Evolutionary conservation across 768 basidiomycete species (phyloP), one percentile per base, ranked within the genome.

Genomic region (Sporobolomyces phaffii): DNA sequence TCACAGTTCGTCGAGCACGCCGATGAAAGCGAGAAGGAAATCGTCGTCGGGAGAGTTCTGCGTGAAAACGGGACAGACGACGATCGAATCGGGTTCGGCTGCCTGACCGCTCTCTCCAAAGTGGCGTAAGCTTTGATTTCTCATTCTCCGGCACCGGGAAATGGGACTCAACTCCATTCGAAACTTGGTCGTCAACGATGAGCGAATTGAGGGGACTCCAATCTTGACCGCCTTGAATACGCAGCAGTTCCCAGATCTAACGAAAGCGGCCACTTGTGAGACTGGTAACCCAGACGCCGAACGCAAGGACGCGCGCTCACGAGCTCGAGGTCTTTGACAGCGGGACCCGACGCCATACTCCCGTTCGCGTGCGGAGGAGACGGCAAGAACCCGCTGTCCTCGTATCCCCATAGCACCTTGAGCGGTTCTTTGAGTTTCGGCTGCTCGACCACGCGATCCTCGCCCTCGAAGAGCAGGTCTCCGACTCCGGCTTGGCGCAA

Each of bases 11-110:
- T 70, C 64, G 13, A 70, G 62, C 1, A 64, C 64, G 11, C 69
- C 69, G 48, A 70, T 66, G 50, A 65, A 62, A 17, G 64, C 64
- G 33, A 70, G 47, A 18, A 70, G 60, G 34, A 65, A 70, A 20
- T 65, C 64, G 51, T 70, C 69, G 48, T 60, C 69, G 26, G 49
- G 50, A 5, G 31, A 36, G 20, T 56, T 60, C 31, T 28, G 28
- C 24, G 62, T 64, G 34, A 63, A 70, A 22, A 60, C 49, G 9
- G 69, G 64, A 5, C 60, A 52, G 0, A 45, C n/a, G 51, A 70
- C 40, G 56, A 70, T 24, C 31, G 29, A 38, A 47, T 65, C 50
- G 28, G 69, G 69, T 65, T 70, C 18, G 33, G n/a, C n/a, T n/a
- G n/a, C n/a, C n/a, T n/a, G n/a, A n/a, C n/a, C n/a, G n/a, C n/a